phyloP scores from a whole-genome alignment of 192 early-diverging fungal species.

The Podila epicladia region DNA sequence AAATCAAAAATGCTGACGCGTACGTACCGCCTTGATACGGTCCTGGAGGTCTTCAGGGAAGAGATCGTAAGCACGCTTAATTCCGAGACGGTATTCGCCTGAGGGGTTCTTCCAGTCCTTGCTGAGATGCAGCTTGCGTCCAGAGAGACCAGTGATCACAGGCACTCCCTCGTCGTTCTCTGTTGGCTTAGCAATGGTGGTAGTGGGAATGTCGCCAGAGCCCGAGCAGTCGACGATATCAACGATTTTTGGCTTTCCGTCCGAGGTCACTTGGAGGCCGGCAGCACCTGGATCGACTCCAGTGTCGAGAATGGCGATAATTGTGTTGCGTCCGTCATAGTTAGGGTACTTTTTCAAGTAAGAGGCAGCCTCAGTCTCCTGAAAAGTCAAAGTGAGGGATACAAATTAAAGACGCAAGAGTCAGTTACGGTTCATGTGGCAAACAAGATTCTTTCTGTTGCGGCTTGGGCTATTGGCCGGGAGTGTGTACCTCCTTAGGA shows the following conservation, averaged over 20 bases:
- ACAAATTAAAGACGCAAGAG: neutral
- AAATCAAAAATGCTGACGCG: neutral
- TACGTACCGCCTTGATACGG: slow-evolving; percentile 62
- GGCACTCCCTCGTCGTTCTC: slow-evolving; percentile 55
- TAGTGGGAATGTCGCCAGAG: slow-evolving; percentile 76
- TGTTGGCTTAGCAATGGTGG: slow-evolving; percentile 64
- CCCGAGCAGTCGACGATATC: slow-evolving; percentile 97
- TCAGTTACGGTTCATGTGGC: neutral
- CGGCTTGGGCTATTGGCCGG: neutral
- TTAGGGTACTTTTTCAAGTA: slow-evolving; percentile 85
- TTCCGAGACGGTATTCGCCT: slow-evolving; percentile 85
- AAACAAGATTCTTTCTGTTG: neutral
- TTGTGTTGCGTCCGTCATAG: slow-evolving; percentile 90
- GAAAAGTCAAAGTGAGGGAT: neutral
- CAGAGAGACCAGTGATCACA: slow-evolving; percentile 74
- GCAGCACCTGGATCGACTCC: slow-evolving; percentile 94
- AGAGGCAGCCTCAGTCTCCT: slow-evolving; percentile 85
- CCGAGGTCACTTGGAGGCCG: slow-evolving; percentile 86
- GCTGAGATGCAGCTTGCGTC: slow-evolving; percentile 77
- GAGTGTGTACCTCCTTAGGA: slow-evolving; percentile 53
- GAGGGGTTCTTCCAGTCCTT: slow-evolving; percentile 82
- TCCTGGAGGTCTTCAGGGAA: slow-evolving; percentile 67
- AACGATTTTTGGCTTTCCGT: slow-evolving; percentile 91
- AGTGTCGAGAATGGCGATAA: slow-evolving; percentile 93
- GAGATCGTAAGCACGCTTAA: slow-evolving; percentile 81